phyloP scores from a whole-genome alignment of 2,329 filamentous ascomycete species.

The Purpureocillium lavendulum region DNA sequence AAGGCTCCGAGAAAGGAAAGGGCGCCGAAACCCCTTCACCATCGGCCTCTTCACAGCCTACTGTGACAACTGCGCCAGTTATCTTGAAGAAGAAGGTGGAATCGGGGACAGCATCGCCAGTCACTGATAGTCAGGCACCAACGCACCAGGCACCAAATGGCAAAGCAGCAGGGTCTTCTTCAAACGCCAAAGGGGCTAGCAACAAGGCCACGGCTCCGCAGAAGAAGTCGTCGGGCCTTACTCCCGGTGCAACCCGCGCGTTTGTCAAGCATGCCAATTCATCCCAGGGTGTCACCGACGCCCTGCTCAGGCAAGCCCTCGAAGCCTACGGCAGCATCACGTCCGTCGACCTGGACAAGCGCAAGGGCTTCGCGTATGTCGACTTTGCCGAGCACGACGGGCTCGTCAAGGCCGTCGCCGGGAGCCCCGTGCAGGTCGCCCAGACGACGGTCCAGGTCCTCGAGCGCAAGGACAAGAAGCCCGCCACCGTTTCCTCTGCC shows the following conservation, averaged over 20 bases:
- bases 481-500: slow-evolving; percentile 9
- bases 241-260: slow-evolving; percentile 49
- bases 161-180: slow-evolving; percentile 12
- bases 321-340: slow-evolving; percentile 64
- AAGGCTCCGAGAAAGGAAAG: slow-evolving; percentile 30
- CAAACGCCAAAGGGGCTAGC: slow-evolving; percentile 11
- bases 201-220: slow-evolving; percentile 18
- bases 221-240: slow-evolving; percentile 22
- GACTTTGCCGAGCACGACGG: slow-evolving; percentile 70
- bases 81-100: slow-evolving; percentile 34
- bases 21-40: slow-evolving; percentile 15
- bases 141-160: slow-evolving; percentile 7
- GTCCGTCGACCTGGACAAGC: slow-evolving; percentile 85
- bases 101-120: slow-evolving; percentile 11
- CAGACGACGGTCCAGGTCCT: slow-evolving; percentile 82
- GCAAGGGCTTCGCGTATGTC: slow-evolving; percentile 90
- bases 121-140: slow-evolving; percentile 5
- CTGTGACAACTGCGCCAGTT: slow-evolving; percentile 23
- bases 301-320: slow-evolving; percentile 67
- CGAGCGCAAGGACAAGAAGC: slow-evolving; percentile 62
- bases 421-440: slow-evolving; percentile 73
- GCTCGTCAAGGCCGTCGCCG: slow-evolving; percentile 70
- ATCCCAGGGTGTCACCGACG: slow-evolving; percentile 85
- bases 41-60: slow-evolving; percentile 15
- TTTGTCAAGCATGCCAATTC: slow-evolving; percentile 80